These are phyloP conservation scores for Aspergillus nomiae DNA, from an alignment of 2,329 filamentous ascomycete genomes.

Conservation along the genomic window DNA sequence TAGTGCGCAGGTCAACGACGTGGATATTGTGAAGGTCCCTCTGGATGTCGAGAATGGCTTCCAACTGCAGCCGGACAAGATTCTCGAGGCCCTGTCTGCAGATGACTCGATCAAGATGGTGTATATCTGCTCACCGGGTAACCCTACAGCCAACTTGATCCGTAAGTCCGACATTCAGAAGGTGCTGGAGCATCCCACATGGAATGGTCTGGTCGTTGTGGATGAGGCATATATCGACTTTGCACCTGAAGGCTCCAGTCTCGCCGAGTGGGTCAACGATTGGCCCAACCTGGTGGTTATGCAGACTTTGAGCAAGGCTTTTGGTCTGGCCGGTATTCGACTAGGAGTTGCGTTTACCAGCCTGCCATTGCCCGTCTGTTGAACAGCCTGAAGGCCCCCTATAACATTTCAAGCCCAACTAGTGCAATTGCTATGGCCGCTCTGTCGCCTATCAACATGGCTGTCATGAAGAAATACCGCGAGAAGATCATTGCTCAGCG, in stretches of 20 bases:
- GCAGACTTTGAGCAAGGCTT: conserved; percentile 98
- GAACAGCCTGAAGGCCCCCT: conserved; percentile 93
- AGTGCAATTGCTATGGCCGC: conserved; percentile 77
- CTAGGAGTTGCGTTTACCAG: conserved; percentile 83
- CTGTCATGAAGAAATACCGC: conserved; percentile 71
- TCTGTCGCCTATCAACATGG: conserved; percentile 66
- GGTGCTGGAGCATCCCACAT: conserved; percentile 81
- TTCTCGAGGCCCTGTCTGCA: conserved; percentile 66
- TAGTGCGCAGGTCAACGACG: conserved; percentile 90
- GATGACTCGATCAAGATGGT: conserved; percentile 76
- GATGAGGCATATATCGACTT: conserved; percentile 99
- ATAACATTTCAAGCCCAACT: conserved; percentile 90
- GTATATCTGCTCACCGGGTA: conserved; percentile 93
- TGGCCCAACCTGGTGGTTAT: conserved; percentile 96
- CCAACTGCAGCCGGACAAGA: conserved; percentile 68
- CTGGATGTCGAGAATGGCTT: conserved; percentile 73
- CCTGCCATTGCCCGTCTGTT: conserved; percentile 73
- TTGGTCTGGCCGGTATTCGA: conserved; percentile 90
- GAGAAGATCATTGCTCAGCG: conserved; percentile 74
- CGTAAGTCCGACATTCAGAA: conserved; percentile 71
- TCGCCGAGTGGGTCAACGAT: conserved; percentile 88
- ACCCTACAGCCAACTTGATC: conserved; percentile 83
- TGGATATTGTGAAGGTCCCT: conserved; percentile 83
- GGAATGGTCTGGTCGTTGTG: conserved; percentile 91
- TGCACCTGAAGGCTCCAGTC: conserved; percentile 72